A percentile compares a stretch with the other conserved stretches of the same genome.
Evolutionary conservation across 345 rosid genomes (phyloP).

Genomic region (Pistacia integerrima): DNA sequence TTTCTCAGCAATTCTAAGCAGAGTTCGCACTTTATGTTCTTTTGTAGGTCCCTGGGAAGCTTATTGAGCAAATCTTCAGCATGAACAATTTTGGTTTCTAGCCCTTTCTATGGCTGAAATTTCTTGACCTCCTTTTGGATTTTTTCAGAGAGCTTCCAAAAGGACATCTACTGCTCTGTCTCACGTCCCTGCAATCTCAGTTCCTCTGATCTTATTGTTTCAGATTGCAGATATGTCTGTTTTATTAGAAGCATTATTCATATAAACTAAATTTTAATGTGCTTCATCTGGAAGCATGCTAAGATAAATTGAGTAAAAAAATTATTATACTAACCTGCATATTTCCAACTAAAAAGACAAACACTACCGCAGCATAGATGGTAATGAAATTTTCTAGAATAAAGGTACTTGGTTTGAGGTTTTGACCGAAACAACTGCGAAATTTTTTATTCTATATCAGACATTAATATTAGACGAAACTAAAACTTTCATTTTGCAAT

Average conservation of each 20-base stretch:
- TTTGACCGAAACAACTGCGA: slow-evolving; percentile 3
- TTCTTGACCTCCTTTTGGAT: too few species aligned
- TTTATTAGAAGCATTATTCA: not conserved
- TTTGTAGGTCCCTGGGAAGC: not conserved
- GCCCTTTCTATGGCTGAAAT: too few species aligned
- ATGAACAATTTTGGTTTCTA: too few species aligned
- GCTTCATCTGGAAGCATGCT: not conserved
- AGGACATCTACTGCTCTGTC: too few species aligned
- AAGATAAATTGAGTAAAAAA: too few species aligned
- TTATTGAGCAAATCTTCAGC: too few species aligned
- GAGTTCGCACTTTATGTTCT: not conserved
- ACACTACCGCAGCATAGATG: not conserved
- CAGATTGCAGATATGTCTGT: slow-evolving; percentile 5
- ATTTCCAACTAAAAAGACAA: not conserved
- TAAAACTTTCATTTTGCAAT: too few species aligned
- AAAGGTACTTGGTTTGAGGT: slow-evolving; percentile 4
- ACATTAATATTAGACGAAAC: too few species aligned
- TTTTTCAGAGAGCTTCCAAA: too few species aligned
- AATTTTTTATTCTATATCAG: not conserved
- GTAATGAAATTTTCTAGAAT: slow-evolving; percentile 2
- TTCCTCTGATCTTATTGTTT: too few species aligned
- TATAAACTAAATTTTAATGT: not conserved
- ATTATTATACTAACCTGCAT: not conserved
- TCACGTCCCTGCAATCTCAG: too few species aligned
- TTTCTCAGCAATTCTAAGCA: not conserved